Base-by-base conservation (phyloP, 768 basidiomycete genomes). In the Psilocybe tampanensis region DNA sequence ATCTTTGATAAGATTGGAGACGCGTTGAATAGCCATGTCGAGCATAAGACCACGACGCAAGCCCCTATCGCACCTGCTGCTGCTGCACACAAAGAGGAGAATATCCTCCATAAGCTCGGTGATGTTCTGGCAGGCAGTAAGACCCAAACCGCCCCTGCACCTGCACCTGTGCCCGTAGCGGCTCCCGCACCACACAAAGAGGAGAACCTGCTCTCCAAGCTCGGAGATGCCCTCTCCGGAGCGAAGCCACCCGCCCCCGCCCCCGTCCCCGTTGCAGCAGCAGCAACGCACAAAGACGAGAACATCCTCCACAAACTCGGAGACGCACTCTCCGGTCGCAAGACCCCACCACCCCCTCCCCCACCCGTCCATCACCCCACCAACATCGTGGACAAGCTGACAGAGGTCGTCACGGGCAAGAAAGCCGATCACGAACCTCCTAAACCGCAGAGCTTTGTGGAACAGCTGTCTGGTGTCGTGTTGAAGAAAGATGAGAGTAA, bases 1-100 rank as follows among this genome's bases (percentile, higher is more conserved):
- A 9, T 62, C 42, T 54, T 62, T 11, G 32, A 59, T 32, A 62
- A 62, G 52, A 42, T 61, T 36, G 53, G 53, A 18, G 60, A 55
- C 26, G 60, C 56, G 5, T 23, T 61, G 52, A 53, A 44, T 19
- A 43, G 7, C 12, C 11, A 9, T 23, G 55, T 36, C 17, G 44
- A 41, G 19, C 34, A 54, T 8, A 17, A 29, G 8, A 36, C 43
- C 2, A 49, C 51, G 13, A 26, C 44, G 4, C 19, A 55, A 18
- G 32, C 19, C 15, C 47, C 52, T 12, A 32, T 42, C 12, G 45
- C 52, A n/a, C n/a, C n/a, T n/a, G n/a, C n/a, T n/a, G n/a, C n/a
- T n/a, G n/a, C n/a, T n/a, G n/a, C n/a, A n/a, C n/a, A n/a, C n/a
- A n/a, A n/a, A n/a, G n/a, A n/a, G n/a, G n/a, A n/a, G n/a, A n/a